phyloP scores from a whole-genome alignment of 2,329 filamentous ascomycete species.

The Apiospora sp. region DNA sequence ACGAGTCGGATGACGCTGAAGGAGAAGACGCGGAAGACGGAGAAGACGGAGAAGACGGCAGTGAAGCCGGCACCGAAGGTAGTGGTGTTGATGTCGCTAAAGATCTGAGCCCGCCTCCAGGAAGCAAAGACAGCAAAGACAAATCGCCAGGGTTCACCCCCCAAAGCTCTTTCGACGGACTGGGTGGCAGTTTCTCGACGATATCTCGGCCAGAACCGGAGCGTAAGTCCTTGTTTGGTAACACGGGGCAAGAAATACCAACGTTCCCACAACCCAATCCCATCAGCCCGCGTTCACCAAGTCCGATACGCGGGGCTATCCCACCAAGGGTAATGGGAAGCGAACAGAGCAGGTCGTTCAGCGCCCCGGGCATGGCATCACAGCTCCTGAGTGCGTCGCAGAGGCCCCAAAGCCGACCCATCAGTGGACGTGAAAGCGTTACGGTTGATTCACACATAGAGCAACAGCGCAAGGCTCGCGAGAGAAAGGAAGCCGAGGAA shows the following conservation, averaged over 20 bases:
- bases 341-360: constrained; percentile 65
- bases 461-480: constrained; percentile 60
- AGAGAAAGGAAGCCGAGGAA: constrained; percentile 65
- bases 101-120: constrained; percentile 61
- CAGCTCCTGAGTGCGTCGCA: constrained; percentile 55
- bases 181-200: constrained; percentile 56
- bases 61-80: constrained; percentile 58
- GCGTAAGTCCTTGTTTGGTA: constrained; percentile 60
- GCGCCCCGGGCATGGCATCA: constrained; percentile 66
- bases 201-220: constrained; percentile 56
- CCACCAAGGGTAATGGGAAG: constrained; percentile 57
- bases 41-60: constrained; percentile 55
- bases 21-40: constrained; percentile 49
- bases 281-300: constrained; percentile 75
- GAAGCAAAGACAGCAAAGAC: constrained; percentile 48
- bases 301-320: constrained; percentile 69
- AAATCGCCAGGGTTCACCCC: constrained; percentile 62
- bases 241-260: constrained; percentile 58
- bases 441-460: constrained; percentile 57
- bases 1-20: constrained; percentile 53
- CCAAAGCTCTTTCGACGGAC: constrained; percentile 63
- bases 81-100: constrained; percentile 72
- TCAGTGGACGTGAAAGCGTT: constrained; percentile 48
- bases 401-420: constrained; percentile 48
- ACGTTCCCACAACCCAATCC: constrained; percentile 62